Conservation (phyloP, 2,329 filamentous ascomycete species). For the Fusarium nelsonii region DNA sequence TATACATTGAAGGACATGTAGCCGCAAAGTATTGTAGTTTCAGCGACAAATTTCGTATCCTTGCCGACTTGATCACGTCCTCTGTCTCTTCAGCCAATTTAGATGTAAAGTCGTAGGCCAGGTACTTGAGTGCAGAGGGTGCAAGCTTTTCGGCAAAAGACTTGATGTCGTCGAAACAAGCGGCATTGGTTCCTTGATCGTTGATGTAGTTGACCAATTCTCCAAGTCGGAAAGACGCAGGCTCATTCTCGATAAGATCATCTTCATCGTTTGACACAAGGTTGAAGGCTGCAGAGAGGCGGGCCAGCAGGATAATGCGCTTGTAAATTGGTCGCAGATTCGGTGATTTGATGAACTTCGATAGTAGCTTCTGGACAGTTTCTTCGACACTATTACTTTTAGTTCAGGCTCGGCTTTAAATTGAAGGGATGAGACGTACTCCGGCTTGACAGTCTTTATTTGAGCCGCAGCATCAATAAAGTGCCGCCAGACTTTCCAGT, state of each 20-base stretch:
- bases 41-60: slow-evolving; percentile 53
- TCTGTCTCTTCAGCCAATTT: slow-evolving; percentile 49
- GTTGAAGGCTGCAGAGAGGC: slow-evolving; percentile 55
- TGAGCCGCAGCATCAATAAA: slow-evolving; percentile 56
- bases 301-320: slow-evolving; percentile 56
- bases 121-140: slow-evolving; percentile 55
- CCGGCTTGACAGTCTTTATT: slow-evolving; percentile 49
- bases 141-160: slow-evolving; percentile 58
- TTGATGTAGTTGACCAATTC: slow-evolving; percentile 55
- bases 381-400: slow-evolving; percentile 45
- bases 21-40: slow-evolving; percentile 61
- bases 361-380: slow-evolving; percentile 49
- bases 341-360: slow-evolving; percentile 48
- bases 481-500: slow-evolving; percentile 57
- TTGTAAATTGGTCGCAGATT: slow-evolving; percentile 55
- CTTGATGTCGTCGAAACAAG: slow-evolving; percentile 63
- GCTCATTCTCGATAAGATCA: slow-evolving; percentile 47
- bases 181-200: slow-evolving; percentile 52
- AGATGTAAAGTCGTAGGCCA: slow-evolving; percentile 55
- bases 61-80: slow-evolving; percentile 42
- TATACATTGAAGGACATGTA: slow-evolving; percentile 53
- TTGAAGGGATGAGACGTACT: slow-evolving; percentile 48
- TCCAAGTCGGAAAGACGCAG: slow-evolving; percentile 50
- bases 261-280: slow-evolving; percentile 49
- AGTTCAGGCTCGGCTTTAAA: not conserved